These are phyloP conservation scores for Aureobasidium lini DNA, from an alignment of 2,329 filamentous ascomycete genomes.

Conservation along the genomic window DNA sequence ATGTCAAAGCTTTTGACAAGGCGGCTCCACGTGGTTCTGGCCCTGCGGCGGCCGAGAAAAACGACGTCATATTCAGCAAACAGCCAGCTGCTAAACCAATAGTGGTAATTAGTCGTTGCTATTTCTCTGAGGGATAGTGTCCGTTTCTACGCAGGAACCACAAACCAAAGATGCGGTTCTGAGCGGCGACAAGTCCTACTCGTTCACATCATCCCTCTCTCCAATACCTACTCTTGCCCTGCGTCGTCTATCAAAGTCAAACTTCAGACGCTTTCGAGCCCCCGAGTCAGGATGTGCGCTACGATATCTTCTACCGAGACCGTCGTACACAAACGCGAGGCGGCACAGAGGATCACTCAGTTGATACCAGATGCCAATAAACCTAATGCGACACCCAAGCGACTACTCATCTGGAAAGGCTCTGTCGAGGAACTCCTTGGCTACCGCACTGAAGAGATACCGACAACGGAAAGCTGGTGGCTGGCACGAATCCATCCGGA, in stretches of 20 bases:
- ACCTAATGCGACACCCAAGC: neutral
- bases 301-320: neutral
- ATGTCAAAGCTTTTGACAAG: neutral
- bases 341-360: neutral
- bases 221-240: neutral
- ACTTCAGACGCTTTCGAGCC: neutral
- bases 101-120: neutral
- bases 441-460: neutral
- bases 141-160: neutral
- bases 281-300: neutral
- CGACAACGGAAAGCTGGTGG: conserved; percentile 3
- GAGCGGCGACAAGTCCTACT: neutral
- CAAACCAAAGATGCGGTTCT: neutral
- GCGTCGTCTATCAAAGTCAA: neutral
- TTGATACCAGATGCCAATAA: neutral
- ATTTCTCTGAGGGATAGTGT: too few species aligned
- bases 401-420: conserved; percentile 1
- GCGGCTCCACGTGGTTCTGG: neutral
- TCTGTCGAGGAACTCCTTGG: conserved; percentile 4
- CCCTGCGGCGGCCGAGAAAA: neutral
- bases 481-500: conserved; percentile 5
- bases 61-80: neutral
- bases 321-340: neutral
- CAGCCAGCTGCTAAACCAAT: neutral
- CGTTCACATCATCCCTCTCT: neutral